Evolutionary conservation across 768 basidiomycete genomes (phyloP).

Genomic region (Hypholoma fasciculare): DNA sequence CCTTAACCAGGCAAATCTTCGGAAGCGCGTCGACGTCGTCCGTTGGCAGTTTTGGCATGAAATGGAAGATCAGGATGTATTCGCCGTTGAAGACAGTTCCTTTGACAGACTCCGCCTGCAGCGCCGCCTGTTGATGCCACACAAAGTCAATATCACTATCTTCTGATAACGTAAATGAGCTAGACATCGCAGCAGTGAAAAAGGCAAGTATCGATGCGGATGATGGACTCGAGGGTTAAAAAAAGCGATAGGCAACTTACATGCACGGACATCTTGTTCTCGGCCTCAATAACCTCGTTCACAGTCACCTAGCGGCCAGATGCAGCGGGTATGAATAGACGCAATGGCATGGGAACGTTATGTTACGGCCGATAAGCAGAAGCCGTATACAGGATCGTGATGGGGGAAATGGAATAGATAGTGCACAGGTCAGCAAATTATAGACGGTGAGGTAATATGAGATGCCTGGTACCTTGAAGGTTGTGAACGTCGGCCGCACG

Average conservation of each 20-base stretch:
- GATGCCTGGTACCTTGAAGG: background rate
- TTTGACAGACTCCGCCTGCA: conserved; percentile 21
- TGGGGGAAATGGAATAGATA: background rate
- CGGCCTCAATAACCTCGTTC: conserved; percentile 32
- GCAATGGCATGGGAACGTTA: background rate
- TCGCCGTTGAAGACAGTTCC: conserved; percentile 25
- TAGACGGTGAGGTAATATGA: background rate
- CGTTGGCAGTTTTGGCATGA: conserved; percentile 12
- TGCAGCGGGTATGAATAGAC: background rate
- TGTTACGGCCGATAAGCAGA: background rate
- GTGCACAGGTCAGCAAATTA: background rate
- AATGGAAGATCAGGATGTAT: conserved; percentile 23
- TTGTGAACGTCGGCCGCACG: background rate
- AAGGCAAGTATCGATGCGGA: background rate
- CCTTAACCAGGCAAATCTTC: conserved; percentile 29
- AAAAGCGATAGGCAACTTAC: conserved; percentile 17
- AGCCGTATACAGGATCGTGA: background rate
- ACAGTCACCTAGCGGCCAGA: conserved; percentile 21
- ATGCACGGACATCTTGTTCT: conserved; percentile 30
- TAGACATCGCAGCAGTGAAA: no score
- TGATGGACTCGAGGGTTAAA: background rate
- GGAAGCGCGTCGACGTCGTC: conserved; percentile 15
- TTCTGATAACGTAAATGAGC: background rate
- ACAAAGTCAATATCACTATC: background rate
- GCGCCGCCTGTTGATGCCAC: conserved; percentile 19